Evolutionary conservation across 2,329 filamentous ascomycete species (phyloP).

Genomic region (Aspergillus bombycis): DNA sequence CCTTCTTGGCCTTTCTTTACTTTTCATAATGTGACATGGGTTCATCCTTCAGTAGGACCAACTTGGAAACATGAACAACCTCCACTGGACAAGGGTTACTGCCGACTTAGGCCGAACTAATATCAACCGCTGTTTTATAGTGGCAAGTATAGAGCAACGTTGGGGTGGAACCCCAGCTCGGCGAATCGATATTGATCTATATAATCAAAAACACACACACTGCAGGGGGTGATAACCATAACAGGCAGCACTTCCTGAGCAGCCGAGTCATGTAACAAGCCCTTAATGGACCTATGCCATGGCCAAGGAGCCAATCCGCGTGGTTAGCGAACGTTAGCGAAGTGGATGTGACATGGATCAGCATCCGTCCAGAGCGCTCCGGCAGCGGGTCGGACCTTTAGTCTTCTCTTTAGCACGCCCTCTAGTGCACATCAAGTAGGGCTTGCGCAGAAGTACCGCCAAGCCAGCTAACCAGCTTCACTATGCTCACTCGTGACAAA

Average conservation of each 20-base stretch:
- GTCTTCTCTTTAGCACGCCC: not conserved
- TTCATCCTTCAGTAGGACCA: not conserved
- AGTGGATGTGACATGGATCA: not conserved
- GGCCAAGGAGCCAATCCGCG: not conserved
- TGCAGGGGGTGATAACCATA: not conserved
- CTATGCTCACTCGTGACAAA: not conserved
- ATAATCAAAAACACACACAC: not conserved
- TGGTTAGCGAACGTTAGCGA: no score
- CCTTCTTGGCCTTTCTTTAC: not conserved
- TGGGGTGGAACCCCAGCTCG: not conserved
- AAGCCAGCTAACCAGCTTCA: not conserved
- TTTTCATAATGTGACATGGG: not conserved
- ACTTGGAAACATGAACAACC: not conserved
- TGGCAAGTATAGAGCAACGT: not conserved
- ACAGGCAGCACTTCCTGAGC: not conserved
- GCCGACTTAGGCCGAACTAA: not conserved
- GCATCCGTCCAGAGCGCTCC: not conserved
- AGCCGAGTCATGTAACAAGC: not conserved
- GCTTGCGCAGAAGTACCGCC: not conserved
- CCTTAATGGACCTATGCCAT: not conserved
- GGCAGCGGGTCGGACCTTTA: not conserved
- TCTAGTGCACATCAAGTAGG: not conserved
- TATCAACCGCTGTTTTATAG: not conserved
- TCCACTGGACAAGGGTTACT: not conserved
- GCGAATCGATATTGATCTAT: not conserved